A percentile compares a stretch with the other conserved stretches of the same genome.
Evolutionary conservation across 441 rosid species (phyloP).

Genomic region (Melastoma candidum): DNA sequence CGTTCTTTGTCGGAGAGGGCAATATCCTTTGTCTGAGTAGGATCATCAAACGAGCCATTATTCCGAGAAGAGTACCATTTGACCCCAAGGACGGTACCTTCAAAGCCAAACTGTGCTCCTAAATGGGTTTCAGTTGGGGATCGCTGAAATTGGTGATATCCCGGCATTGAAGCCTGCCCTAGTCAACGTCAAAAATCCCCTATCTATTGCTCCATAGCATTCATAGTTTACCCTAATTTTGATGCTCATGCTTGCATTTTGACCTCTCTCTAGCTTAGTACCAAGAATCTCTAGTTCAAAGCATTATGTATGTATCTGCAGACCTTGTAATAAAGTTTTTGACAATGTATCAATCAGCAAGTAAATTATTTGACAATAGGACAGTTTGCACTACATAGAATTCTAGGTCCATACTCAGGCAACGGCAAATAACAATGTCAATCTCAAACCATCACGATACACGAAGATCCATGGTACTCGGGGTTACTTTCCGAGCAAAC

Average conservation of each 20-base stretch:
- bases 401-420: too few species aligned
- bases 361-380: too few species aligned
- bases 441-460: too few species aligned
- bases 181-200: slow-evolving; percentile 34
- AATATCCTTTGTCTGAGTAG: slow-evolving; percentile 51
- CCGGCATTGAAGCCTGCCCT: slow-evolving; percentile 54
- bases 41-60: slow-evolving; percentile 32
- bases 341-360: too few species aligned
- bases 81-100: slow-evolving; percentile 57
- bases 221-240: slow-evolving; percentile 70
- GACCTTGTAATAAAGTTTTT: too few species aligned
- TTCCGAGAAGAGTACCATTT: slow-evolving; percentile 86
- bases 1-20: slow-evolving; percentile 25
- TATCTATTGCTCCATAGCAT: slow-evolving; percentile 53
- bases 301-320: too few species aligned
- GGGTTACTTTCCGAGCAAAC: too few species aligned
- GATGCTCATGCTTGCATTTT: slow-evolving; percentile 65
- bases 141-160: slow-evolving; percentile 36
- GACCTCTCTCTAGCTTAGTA: neutral
- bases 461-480: too few species aligned
- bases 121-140: slow-evolving; percentile 60
- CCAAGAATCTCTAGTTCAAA: too few species aligned
- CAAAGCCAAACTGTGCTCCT: slow-evolving; percentile 63
- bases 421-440: too few species aligned
- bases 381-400: too few species aligned